These are phyloP conservation scores for Leishmania lainsoni DNA, from an alignment of 208 protist species.

Conservation along the genomic window DNA sequence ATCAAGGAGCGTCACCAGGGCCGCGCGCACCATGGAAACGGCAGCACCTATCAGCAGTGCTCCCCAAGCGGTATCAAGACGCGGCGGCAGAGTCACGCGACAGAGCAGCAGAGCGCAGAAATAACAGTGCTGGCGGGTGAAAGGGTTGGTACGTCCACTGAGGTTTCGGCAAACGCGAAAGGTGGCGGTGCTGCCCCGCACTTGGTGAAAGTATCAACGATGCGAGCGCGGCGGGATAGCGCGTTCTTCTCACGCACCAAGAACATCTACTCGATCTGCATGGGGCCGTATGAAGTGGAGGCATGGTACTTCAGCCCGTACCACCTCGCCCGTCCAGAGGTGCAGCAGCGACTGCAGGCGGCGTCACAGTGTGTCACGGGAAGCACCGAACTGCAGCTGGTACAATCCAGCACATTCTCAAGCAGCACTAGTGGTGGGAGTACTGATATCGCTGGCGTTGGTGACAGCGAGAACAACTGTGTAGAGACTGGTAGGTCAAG, in stretches of 20 bases:
- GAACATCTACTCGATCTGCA: conserved; percentile 96
- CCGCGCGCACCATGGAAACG: conserved; percentile 37
- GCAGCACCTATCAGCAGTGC: conserved; percentile 33
- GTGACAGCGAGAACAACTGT: background rate
- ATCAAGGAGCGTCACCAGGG: conserved; percentile 73
- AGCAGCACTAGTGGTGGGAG: background rate
- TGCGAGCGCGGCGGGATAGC: conserved; percentile 79
- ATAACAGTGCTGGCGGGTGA: conserved; percentile 11
- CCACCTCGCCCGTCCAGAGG: conserved; percentile 80
- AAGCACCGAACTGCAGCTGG: conserved; percentile 60
- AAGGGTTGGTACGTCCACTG: background rate
- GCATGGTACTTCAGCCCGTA: conserved; percentile 99
- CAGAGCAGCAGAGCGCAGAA: conserved; percentile 18
- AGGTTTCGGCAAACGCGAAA: conserved; percentile 45
- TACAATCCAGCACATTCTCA: conserved; percentile 10
- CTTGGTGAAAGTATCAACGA: conserved; percentile 70
- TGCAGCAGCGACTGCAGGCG: conserved; percentile 58
- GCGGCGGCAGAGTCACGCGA: conserved; percentile 55
- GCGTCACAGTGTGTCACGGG: conserved; percentile 52
- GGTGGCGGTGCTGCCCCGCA: conserved; percentile 43
- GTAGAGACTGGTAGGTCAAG: background rate
- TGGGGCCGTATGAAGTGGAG: conserved; percentile 96
- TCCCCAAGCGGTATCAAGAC: conserved; percentile 60
- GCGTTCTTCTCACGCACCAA: conserved; percentile 93
- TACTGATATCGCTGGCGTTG: background rate